A percentile compares a stretch with the other conserved stretches of the same genome.
Evolutionary conservation across 345 rosid genomes (phyloP).

Genomic region (Heritiera littoralis): DNA sequence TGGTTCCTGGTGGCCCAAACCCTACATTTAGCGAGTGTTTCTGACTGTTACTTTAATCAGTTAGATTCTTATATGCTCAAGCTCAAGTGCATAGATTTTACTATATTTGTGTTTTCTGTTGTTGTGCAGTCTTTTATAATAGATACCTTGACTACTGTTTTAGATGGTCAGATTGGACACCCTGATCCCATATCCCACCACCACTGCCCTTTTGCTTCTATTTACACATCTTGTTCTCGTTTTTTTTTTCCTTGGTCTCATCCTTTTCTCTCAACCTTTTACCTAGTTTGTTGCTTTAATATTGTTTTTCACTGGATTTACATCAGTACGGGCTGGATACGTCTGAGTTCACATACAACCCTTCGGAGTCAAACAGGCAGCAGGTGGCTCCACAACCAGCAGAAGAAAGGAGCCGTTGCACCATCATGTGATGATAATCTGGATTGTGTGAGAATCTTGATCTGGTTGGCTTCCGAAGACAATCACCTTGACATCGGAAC

Average conservation of each 20-base stretch:
- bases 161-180: background rate
- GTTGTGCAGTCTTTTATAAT: background rate
- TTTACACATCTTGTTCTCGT: background rate
- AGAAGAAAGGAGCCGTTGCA: slow-evolving; percentile 86
- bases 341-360: slow-evolving; percentile 63
- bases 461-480: slow-evolving; percentile 20
- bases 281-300: slow-evolving; percentile 17
- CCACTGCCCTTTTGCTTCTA: background rate
- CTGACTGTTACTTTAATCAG: background rate
- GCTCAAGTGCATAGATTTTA: slow-evolving; percentile 1
- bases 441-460: background rate
- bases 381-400: slow-evolving; percentile 62
- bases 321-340: slow-evolving; percentile 90
- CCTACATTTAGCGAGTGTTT: background rate
- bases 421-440: slow-evolving; percentile 57
- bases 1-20: background rate
- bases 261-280: background rate
- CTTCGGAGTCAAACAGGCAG: slow-evolving; percentile 78
- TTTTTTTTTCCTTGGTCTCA: background rate
- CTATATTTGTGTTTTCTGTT: background rate
- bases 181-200: background rate
- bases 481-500: slow-evolving; percentile 21
- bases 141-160: background rate
- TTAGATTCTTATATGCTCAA: background rate
- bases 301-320: slow-evolving; percentile 16